Conservation (phyloP, 331 rosid genomes). For the Pyracantha coccinea region DNA sequence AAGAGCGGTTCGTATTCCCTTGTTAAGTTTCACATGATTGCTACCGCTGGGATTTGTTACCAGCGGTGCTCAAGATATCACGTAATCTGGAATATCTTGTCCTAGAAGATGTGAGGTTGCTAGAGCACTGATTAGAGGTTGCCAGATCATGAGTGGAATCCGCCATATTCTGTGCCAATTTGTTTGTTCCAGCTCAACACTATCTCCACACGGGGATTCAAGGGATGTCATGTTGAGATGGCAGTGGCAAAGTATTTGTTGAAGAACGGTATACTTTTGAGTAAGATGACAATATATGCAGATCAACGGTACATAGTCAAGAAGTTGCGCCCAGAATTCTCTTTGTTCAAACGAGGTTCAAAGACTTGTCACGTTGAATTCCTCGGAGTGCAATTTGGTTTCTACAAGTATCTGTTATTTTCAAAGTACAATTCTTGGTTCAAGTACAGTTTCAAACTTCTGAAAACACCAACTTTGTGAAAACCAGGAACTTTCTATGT, state of each 20-base stretch:
- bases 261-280: not conserved
- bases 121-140: no score
- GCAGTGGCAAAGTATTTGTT: not conserved
- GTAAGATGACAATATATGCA: not conserved
- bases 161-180: not conserved
- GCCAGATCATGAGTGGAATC: not conserved
- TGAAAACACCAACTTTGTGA: no score
- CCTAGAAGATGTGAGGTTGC: not conserved
- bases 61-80: not conserved
- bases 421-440: no score
- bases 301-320: not conserved
- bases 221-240: not conserved
- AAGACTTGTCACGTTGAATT: not conserved
- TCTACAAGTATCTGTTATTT: no score
- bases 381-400: not conserved
- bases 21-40: not conserved
- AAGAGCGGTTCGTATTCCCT: no score
- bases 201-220: not conserved
- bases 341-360: not conserved
- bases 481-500: no score
- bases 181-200: not conserved
- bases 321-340: not conserved
- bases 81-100: not conserved
- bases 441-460: no score
- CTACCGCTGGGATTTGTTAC: not conserved